Evolutionary conservation across 2,329 filamentous ascomycete genomes (phyloP).

Genomic region (Fusarium agapanthi): DNA sequence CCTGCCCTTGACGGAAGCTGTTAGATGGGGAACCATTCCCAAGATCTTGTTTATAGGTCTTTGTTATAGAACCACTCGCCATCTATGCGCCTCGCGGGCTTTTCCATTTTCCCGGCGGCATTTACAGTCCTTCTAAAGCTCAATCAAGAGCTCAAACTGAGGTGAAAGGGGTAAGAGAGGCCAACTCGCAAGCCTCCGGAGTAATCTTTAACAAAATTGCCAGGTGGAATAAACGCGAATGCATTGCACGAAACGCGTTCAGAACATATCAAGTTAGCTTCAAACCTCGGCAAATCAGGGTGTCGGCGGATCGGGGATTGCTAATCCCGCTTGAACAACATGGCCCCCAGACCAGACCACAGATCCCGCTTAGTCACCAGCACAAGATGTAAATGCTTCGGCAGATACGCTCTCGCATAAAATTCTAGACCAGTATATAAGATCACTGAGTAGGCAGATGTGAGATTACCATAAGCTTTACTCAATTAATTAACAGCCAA

Average conservation of each 20-base stretch:
- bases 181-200: neutral
- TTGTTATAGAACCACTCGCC: too few species aligned
- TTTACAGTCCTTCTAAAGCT: neutral
- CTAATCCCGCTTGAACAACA: neutral
- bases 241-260: rapidly evolving
- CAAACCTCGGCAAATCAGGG: neutral
- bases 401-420: rapidly evolving
- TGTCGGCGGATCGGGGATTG: neutral
- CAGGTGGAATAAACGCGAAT: too few species aligned
- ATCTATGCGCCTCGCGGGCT: neutral
- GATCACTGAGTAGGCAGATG: neutral
- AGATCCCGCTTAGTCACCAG: neutral
- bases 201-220: neutral
- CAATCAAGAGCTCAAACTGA: rapidly evolving
- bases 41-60: neutral
- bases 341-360: neutral
- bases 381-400: neutral
- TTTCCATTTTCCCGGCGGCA: neutral
- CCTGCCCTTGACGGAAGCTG: rapidly evolving
- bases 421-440: neutral
- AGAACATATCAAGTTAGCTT: neutral
- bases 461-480: rapidly evolving
- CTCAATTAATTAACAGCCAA: rapidly evolving
- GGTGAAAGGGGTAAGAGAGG: neutral
- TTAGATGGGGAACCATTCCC: rapidly evolving